Conservation (phyloP, 2,329 filamentous ascomycete species). For the Pseudopyricularia cyperi region DNA sequence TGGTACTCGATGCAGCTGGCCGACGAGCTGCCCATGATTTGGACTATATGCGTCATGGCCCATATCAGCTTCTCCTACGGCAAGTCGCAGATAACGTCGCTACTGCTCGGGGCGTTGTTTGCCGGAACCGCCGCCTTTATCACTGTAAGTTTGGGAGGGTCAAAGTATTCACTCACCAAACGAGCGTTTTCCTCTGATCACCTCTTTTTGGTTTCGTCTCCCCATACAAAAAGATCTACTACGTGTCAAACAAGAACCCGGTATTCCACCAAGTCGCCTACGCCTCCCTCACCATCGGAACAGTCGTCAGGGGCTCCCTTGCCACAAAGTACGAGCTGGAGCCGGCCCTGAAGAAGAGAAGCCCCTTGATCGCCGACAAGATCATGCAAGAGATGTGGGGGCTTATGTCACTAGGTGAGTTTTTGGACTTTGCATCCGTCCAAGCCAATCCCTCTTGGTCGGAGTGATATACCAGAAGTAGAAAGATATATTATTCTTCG, state of each 20-base stretch:
- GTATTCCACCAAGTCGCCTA: slow-evolving; percentile 75
- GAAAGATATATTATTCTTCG: neutral
- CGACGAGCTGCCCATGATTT: slow-evolving; percentile 48
- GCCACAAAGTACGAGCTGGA: slow-evolving; percentile 47
- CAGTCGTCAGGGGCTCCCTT: slow-evolving; percentile 62
- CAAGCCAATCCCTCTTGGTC: neutral
- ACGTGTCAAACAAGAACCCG: slow-evolving; percentile 72
- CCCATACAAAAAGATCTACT: slow-evolving; percentile 24
- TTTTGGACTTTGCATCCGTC: slow-evolving; percentile 11
- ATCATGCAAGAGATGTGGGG: slow-evolving; percentile 56
- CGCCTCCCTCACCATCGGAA: slow-evolving; percentile 54
- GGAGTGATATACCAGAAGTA: too few species aligned
- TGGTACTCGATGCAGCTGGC: slow-evolving; percentile 49
- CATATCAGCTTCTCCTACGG: slow-evolving; percentile 63
- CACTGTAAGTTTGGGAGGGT: slow-evolving; percentile 41
- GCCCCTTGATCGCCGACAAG: slow-evolving; percentile 32
- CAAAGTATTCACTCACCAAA: neutral
- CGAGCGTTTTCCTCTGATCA: neutral
- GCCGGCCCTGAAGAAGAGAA: slow-evolving; percentile 30
- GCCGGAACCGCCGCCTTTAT: slow-evolving; percentile 50
- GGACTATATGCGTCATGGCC: slow-evolving; percentile 42
- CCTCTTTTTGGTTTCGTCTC: neutral
- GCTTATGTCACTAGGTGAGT: slow-evolving; percentile 47
- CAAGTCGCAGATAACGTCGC: slow-evolving; percentile 27
- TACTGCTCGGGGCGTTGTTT: slow-evolving; percentile 43